Base-by-base conservation (phyloP, 139 green algal species). In the Chlamydomonas eustigma region DNA sequence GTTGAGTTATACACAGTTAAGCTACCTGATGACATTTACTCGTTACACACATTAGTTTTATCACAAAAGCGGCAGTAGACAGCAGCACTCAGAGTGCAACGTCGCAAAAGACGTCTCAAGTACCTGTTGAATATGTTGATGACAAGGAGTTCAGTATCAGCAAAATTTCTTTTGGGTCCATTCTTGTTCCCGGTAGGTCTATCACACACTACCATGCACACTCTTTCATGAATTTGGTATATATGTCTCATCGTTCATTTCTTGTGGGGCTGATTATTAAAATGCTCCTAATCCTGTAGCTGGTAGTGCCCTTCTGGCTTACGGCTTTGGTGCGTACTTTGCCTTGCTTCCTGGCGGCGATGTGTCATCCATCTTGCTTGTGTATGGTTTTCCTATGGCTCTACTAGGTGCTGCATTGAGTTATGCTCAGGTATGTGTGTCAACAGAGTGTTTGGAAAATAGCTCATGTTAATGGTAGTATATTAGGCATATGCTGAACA, bases 341-440 rank as follows among this genome's bases (percentile, higher is more conserved):
- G 76, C 88, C 2, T 76, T 98, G 58, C 79, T 98, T 38, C 96
- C 96, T 0, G 95, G 96, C 1, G 84, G 73, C 12, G 91, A 95
- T 51, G 52, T 97, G 0, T 97, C 94, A 0, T 87, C 92, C 1
- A 64, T 99, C 8, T 78, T 98, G 74, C 90, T 99, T 39, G 95
- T 98, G 64, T 99, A 99, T 71, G 96, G 96, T 58, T 99, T 99
- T 82, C 94, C 94, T 25, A 90, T 98, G 64, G 81, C 84, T 5
- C 75, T 99, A 39, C 90, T 99, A 50, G 95, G 95, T 31, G 97
- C 97, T 80, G 95, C 95, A 1, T 87, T 99, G 30, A 91, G 86
- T 72, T 97, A 97, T 76, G 93, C 91, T 0, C 79, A 85, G 81
- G 82, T 87, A 12, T 25, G 32, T 58, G 44, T n/a, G n/a, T n/a